Percentiles rank a stretch among this genome's conserved stretches.
These are phyloP conservation scores for Hypoxylon fragiforme DNA, from an alignment of 495 filamentous ascomycete genomes.

Conservation along the genomic window DNA sequence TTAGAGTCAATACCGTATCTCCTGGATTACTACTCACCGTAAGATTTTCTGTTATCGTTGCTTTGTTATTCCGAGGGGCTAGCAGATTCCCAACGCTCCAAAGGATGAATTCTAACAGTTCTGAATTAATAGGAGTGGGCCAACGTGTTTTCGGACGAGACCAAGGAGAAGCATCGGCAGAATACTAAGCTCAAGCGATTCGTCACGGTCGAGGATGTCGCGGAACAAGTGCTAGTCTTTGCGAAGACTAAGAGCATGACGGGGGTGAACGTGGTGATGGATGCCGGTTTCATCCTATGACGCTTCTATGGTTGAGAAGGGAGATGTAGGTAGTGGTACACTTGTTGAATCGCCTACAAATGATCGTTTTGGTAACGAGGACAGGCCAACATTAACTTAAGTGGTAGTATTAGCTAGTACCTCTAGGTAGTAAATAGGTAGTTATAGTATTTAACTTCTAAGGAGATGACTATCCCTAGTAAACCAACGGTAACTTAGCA, in stretches of 20 bases:
- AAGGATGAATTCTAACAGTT: conserved; percentile 7
- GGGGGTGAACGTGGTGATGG: conserved; percentile 49
- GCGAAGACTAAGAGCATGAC: conserved; percentile 47
- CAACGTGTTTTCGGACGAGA: conserved; percentile 49
- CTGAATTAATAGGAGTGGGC: conserved; percentile 54
- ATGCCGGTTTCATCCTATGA: conserved; percentile 44
- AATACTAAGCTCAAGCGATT: conserved; percentile 55
- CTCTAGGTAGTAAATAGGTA: not conserved
- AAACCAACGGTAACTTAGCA: no score
- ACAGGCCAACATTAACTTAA: no score
- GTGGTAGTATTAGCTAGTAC: not conserved
- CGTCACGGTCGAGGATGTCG: conserved; percentile 56
- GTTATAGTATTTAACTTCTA: no score
- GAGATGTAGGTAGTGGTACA: no score
- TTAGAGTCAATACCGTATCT: conserved; percentile 58
- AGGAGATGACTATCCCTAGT: no score
- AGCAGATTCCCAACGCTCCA: no score
- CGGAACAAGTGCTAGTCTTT: conserved; percentile 50
- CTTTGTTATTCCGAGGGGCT: no score
- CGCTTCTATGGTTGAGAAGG: not conserved
- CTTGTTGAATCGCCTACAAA: not conserved
- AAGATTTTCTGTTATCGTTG: conserved; percentile 16
- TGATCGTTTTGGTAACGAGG: not conserved
- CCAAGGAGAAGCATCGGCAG: conserved; percentile 44
- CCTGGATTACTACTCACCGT: conserved; percentile 57